Percentiles rank a stretch among this genome's conserved stretches.
These are phyloP conservation scores for Boechera retrofracta DNA, from an alignment of 345 rosid species.

Conservation along the genomic window DNA sequence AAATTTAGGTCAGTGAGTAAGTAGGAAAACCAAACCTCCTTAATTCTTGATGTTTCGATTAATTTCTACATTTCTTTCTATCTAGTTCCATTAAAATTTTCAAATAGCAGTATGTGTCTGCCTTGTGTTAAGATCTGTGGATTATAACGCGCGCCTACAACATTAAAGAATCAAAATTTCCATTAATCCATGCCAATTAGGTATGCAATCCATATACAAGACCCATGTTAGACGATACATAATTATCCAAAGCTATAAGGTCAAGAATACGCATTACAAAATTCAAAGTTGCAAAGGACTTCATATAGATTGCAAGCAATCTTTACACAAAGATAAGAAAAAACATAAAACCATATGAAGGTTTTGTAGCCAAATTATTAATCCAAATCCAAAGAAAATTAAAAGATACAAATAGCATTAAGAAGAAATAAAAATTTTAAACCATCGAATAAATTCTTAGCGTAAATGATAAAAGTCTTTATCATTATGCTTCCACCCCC, in stretches of 20 bases:
- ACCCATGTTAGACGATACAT: background rate
- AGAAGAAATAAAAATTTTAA: background rate
- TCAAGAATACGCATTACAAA: conserved; percentile 4
- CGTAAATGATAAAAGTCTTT: no score
- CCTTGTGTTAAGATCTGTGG: background rate
- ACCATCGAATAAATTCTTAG: no score
- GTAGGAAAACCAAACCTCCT: background rate
- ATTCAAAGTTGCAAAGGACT: background rate
- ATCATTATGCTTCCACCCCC: no score
- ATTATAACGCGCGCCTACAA: background rate
- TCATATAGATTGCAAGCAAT: conserved; percentile 2
- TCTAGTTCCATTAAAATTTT: background rate
- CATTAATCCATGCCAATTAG: background rate
- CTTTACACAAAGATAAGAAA: background rate
- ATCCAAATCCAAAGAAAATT: background rate
- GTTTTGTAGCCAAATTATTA: background rate
- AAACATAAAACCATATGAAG: background rate
- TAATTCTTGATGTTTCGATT: background rate
- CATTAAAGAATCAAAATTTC: background rate
- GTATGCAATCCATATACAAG: conserved; percentile 1
- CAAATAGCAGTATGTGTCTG: background rate
- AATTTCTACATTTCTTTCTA: background rate
- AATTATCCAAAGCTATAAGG: background rate
- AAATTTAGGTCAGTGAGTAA: no score
- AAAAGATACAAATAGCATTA: background rate